phyloP scores from a whole-genome alignment of 225 moss, liverwort and hornwort genomes.

The Pleurozium schreberi region DNA sequence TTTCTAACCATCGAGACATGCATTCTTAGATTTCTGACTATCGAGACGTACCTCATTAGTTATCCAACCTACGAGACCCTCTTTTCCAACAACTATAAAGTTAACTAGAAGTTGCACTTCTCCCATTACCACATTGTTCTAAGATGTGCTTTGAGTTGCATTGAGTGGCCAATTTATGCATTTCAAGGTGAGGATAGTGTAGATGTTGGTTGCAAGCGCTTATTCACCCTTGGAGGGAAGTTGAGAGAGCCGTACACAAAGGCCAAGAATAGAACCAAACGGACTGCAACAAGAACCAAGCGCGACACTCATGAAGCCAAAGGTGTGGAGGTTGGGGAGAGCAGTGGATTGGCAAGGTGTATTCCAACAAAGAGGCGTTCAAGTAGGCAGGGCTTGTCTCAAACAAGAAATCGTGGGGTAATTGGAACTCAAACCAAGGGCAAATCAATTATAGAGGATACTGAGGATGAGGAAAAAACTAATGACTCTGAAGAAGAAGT shows the following conservation, averaged over 20 bases:
- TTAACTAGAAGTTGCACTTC: not conserved
- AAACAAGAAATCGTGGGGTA: rapidly evolving
- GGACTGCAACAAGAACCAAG: no score
- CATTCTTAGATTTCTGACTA: not conserved
- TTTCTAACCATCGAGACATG: no score
- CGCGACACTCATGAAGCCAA: not conserved
- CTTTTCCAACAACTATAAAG: not conserved
- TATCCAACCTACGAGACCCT: not conserved
- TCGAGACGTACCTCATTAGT: not conserved
- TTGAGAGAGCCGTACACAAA: not conserved
- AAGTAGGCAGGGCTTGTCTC: not conserved
- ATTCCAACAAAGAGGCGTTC: rapidly evolving
- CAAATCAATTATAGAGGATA: not conserved
- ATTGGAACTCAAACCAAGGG: not conserved
- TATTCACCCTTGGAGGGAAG: not conserved
- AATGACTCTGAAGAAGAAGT: not conserved
- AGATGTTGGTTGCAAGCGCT: not conserved
- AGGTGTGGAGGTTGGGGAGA: not conserved
- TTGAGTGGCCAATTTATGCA: not conserved
- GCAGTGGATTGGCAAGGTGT: not conserved
- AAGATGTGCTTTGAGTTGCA: not conserved
- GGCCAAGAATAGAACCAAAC: no score
- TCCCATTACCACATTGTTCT: not conserved
- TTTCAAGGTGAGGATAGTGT: not conserved
- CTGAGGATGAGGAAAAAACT: not conserved